Evolutionary conservation across 768 basidiomycete species (phyloP), one percentile per base, ranked within the genome.

Genomic region (Phlegmacium glaucopus): DNA sequence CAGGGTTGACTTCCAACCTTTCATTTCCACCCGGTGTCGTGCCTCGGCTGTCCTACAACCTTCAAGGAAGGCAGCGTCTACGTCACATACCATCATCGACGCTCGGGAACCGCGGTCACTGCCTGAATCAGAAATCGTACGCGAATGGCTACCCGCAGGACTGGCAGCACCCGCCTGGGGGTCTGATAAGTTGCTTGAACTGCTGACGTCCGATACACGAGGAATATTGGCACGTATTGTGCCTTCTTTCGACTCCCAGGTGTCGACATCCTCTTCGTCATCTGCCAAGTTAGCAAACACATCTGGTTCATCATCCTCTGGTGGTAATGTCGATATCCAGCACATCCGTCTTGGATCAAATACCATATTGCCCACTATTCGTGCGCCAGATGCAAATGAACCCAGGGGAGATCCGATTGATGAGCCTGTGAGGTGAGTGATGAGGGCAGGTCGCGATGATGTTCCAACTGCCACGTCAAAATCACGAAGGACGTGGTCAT

Each of bases 351-450:
- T 61, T 1, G 96, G 94, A 69, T 99, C 94, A 60, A 99, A 98
- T 30, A 92, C 82, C 95, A 99, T 99, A 73, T 94, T 92, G 38
- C 96, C 96, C 15, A 97, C 95, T 64, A 93, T 84, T 48, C 91
- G 82, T 30, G 91, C 86, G 42, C 89, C 88, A 45, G 83, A 76
- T 27, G 83, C 76, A 59, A 88, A 82, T 25, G 86, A 80, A 38
- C 84, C 79, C 25, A 83, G 78, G 28, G 87, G 89, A 11, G 88
- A 90, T 34, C 87, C 86, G 17, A 90, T 77, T 1, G 87, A 88
- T n/a, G 90, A 89, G 35, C 90, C 90, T 1, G 90, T 89, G 46
- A 93, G 78, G 57, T 95, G 94, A 0, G 94, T 93, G 61, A 99
- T 99, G 45, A 99, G 81, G 12, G 95, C 95, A 6, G 95, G 95